These are phyloP conservation scores for Besnoitia besnoiti DNA, from an alignment of 169 alveolate genomes.

Conservation along the genomic window DNA sequence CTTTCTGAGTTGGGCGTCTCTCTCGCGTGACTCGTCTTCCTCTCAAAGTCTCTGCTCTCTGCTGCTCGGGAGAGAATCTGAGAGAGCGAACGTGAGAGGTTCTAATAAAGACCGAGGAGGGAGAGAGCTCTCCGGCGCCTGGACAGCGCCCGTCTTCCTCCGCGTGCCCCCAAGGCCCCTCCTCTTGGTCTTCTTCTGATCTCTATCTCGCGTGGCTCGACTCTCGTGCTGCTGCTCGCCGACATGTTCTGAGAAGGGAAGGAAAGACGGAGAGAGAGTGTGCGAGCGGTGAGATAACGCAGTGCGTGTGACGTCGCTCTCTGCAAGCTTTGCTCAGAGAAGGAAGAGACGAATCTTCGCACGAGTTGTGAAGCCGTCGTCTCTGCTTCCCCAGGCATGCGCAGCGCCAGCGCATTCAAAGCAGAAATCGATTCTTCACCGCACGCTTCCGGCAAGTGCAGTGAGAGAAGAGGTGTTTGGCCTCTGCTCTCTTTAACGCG, in stretches of 20 bases:
- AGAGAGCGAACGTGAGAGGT: no score
- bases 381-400: no score
- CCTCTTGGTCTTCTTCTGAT: no score
- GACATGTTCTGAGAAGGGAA: neutral
- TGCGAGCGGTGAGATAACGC: neutral
- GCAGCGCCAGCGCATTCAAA: no score
- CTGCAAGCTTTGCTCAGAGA: neutral
- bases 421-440: no score
- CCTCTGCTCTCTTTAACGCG: no score
- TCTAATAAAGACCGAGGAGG: neutral
- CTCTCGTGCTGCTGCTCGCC: no score
- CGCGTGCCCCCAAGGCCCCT: neutral
- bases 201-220: no score
- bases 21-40: conserved; percentile 3
- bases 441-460: no score
- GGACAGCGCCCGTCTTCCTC: neutral
- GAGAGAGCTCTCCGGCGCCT: neutral
- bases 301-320: neutral
- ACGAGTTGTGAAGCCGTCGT: no score
- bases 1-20: neutral
- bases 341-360: no score
- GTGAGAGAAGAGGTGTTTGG: no score
- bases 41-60: neutral
- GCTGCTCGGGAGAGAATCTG: neutral
- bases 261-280: neutral